These are phyloP conservation scores for Ormosia semicastrata DNA, from an alignment of 306 rosid species.

Conservation along the genomic window DNA sequence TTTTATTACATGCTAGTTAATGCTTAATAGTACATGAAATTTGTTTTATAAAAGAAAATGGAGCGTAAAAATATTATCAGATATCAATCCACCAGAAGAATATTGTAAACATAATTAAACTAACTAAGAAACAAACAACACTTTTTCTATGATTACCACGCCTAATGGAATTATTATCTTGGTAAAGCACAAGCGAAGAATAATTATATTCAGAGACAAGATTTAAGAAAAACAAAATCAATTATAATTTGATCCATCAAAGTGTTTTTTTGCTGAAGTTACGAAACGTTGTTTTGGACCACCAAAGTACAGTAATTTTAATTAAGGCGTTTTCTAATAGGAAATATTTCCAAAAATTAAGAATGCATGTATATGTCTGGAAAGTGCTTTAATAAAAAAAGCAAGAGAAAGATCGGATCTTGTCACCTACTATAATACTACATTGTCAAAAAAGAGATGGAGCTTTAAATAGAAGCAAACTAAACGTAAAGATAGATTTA, in stretches of 20 bases:
- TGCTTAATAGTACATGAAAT: too few species aligned
- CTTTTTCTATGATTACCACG: too few species aligned
- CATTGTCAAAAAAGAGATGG: conserved; percentile 34
- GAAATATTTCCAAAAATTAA: neutral
- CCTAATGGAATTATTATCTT: neutral
- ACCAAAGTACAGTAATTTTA: neutral
- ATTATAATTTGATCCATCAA: neutral
- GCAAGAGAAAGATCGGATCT: conserved; percentile 34
- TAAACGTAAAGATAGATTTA: conserved; percentile 26
- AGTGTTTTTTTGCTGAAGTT: neutral
- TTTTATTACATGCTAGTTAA: too few species aligned
- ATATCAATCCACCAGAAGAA: too few species aligned
- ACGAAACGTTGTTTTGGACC: neutral
- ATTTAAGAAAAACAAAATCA: neutral
- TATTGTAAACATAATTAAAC: too few species aligned
- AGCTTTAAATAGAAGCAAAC: conserved; percentile 40
- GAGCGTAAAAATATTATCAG: too few species aligned
- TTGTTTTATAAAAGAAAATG: too few species aligned
- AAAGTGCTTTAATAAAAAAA: conserved; percentile 20
- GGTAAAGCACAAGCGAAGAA: neutral
- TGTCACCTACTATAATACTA: conserved; percentile 27
- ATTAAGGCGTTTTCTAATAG: neutral
- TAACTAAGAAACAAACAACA: too few species aligned
- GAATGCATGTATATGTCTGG: neutral
- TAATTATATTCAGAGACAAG: neutral